phyloP scores from a whole-genome alignment of 2,329 filamentous ascomycete genomes.

The Ceratocystis smalleyi region DNA sequence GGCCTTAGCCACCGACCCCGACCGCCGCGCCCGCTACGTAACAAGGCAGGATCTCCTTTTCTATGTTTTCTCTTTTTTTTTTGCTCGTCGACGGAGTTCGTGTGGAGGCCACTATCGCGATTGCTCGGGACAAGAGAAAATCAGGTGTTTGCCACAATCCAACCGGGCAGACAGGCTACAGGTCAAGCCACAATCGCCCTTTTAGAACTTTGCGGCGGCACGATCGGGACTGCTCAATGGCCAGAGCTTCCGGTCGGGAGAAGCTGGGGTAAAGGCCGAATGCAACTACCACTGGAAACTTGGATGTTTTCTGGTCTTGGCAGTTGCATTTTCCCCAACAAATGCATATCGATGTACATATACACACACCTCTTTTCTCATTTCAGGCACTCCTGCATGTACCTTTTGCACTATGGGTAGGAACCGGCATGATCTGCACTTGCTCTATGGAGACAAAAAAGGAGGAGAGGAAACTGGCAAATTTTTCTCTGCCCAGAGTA shows the following conservation, averaged over 20 bases:
- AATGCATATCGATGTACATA: neutral
- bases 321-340: neutral
- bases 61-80: too few relatives aligned
- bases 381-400: neutral
- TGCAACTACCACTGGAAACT: neutral
- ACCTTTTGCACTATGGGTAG: too few relatives aligned
- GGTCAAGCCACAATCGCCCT: neutral
- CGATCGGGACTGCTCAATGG: neutral
- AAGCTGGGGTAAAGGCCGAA: neutral
- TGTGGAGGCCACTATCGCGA: neutral
- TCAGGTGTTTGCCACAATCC: neutral
- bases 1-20: too few relatives aligned
- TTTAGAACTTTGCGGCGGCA: neutral
- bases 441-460: neutral
- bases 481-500: neutral
- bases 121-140: neutral
- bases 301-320: conserved; percentile 1
- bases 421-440: neutral
- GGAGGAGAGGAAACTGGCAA: neutral
- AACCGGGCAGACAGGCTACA: neutral
- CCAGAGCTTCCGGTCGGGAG: neutral
- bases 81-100: too few relatives aligned
- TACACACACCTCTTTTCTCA: neutral
- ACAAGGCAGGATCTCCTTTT: neutral
- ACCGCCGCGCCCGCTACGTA: neutral